Percentiles rank a stretch among this genome's conserved stretches.
These are phyloP conservation scores for Clonostachys rhizophaga DNA, from an alignment of 2,329 filamentous ascomycete species.

Conservation along the genomic window DNA sequence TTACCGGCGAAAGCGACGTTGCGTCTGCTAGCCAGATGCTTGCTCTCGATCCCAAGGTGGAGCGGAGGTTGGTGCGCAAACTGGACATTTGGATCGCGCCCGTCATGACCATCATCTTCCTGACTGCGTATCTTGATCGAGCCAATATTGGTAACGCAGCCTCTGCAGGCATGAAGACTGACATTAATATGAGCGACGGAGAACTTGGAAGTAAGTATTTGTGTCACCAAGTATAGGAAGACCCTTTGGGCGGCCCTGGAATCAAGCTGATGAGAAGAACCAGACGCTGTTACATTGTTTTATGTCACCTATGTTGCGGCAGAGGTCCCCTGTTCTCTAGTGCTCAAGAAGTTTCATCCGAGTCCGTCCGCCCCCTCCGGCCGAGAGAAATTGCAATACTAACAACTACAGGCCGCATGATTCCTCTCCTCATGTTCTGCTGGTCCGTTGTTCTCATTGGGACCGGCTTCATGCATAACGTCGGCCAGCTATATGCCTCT, in stretches of 20 bases:
- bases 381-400: background rate
- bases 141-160: conserved; percentile 12
- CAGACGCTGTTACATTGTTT: conserved; percentile 15
- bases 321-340: conserved; percentile 19
- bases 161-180: conserved; percentile 21
- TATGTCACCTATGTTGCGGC: conserved; percentile 21
- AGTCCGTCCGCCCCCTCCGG: conserved; percentile 5
- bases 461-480: conserved; percentile 63
- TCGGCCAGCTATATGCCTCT: conserved; percentile 60
- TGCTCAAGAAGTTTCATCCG: conserved; percentile 19
- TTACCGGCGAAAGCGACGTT: background rate
- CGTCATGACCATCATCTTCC: conserved; percentile 27
- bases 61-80: conserved; percentile 18
- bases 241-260: too few species aligned
- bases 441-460: conserved; percentile 60
- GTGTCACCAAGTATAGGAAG: background rate
- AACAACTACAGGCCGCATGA: conserved; percentile 22
- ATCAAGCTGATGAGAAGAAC: background rate
- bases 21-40: conserved; percentile 1
- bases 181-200: conserved; percentile 27
- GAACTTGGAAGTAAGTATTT: conserved; percentile 11
- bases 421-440: conserved; percentile 42
- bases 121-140: conserved; percentile 18
- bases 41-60: conserved; percentile 5
- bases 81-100: conserved; percentile 21